A percentile compares a stretch with the other conserved stretches of the same genome.
Evolutionary conservation across 2,329 filamentous ascomycete species (phyloP).

Genomic region (Chalaropsis thielavioides): DNA sequence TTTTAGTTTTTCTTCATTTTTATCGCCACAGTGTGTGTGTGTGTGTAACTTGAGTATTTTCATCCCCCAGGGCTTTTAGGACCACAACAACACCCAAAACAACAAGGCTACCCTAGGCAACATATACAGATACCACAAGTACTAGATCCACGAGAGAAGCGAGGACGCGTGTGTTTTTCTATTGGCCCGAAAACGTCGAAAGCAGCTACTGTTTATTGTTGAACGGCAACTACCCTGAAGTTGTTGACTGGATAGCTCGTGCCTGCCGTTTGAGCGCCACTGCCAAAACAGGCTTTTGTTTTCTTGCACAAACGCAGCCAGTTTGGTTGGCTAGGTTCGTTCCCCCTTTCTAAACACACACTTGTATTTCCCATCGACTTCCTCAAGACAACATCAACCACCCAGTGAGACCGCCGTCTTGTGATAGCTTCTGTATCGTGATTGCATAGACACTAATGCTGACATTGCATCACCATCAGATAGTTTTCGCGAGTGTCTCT

Average conservation of each 20-base stretch:
- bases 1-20: not conserved
- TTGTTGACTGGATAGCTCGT: not conserved
- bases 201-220: not conserved
- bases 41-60: slow-evolving; percentile 1
- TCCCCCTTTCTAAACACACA: not conserved
- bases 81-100: not conserved
- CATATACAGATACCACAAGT: not conserved
- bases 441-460: slow-evolving; percentile 7
- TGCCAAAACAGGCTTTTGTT: not conserved
- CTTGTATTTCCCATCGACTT: not conserved
- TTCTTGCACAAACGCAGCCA: not conserved
- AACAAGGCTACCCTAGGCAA: not conserved
- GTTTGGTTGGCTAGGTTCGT: not conserved
- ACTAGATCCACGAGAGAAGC: not conserved
- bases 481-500: slow-evolving; percentile 3
- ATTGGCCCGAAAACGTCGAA: not conserved
- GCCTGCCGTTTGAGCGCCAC: not conserved
- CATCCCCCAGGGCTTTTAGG: not conserved
- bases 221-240: not conserved
- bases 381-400: not conserved
- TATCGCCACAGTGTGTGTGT: not conserved
- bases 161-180: not conserved
- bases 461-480: not conserved
- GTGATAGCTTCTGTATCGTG: not conserved
- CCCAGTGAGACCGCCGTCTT: not conserved